phyloP scores from a whole-genome alignment of 2,329 filamentous ascomycete species.

The Colletotrichum brevisporum region DNA sequence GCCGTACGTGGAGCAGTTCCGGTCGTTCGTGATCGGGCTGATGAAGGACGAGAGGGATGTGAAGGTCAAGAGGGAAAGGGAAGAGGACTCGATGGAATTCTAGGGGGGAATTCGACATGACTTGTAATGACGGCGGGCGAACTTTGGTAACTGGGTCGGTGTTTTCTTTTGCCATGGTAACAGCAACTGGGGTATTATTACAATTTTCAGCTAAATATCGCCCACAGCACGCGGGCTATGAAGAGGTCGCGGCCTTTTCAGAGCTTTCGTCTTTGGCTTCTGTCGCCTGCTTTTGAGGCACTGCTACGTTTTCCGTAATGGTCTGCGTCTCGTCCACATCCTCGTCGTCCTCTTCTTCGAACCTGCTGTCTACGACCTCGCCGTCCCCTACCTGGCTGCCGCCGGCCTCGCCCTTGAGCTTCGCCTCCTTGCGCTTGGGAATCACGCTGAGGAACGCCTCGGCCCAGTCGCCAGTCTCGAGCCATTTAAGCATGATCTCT shows the following conservation, averaged over 20 bases:
- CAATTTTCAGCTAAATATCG: slow-evolving; percentile 22
- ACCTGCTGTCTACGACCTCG: slow-evolving; percentile 45
- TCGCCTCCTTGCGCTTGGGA: slow-evolving; percentile 89
- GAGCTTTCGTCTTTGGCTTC: slow-evolving; percentile 9
- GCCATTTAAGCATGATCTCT: slow-evolving; percentile 95
- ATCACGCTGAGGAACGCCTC: slow-evolving; percentile 90
- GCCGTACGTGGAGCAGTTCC: slow-evolving; percentile 92
- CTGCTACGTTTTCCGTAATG: slow-evolving; percentile 24
- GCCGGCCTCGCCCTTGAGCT: slow-evolving; percentile 62
- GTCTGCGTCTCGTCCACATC: slow-evolving; percentile 48
- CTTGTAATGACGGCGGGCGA: slow-evolving; percentile 33
- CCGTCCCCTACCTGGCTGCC: slow-evolving; percentile 46
- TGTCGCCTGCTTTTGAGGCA: slow-evolving; percentile 5
- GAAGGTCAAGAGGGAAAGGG: slow-evolving; percentile 69
- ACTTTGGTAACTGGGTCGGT: slow-evolving; percentile 25
- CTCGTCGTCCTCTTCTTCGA: slow-evolving; percentile 46
- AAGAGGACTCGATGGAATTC: slow-evolving; percentile 68
- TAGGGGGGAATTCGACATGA: slow-evolving; percentile 47
- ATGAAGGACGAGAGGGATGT: slow-evolving; percentile 80
- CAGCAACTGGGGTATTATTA: slow-evolving; percentile 34
- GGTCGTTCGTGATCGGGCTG: slow-evolving; percentile 81
- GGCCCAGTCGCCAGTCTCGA: slow-evolving; percentile 93
- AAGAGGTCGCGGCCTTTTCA: not conserved
- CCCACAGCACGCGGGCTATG: slow-evolving; percentile 27
- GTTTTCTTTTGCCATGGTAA: slow-evolving; percentile 17